A percentile compares a stretch with the other conserved stretches of the same genome.
Evolutionary conservation across 768 basidiomycete genomes (phyloP).

Genomic region (Astraeus odoratus): DNA sequence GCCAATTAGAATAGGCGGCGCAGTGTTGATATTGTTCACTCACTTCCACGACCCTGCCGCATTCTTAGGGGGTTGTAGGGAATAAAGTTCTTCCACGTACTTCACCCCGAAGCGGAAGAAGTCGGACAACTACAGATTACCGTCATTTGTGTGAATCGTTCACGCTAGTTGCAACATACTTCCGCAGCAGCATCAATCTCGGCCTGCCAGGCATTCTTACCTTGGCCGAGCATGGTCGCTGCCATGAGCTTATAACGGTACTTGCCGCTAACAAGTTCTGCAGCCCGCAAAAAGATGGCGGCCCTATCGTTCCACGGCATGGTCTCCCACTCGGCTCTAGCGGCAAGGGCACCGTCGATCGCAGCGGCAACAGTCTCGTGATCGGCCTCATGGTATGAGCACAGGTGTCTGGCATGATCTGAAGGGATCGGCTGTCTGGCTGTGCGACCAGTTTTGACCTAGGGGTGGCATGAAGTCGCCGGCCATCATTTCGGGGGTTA

Average conservation of each 20-base stretch:
- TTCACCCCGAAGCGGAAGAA: constrained; percentile 97
- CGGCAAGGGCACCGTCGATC: constrained; percentile 81
- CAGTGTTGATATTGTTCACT: constrained; percentile 26
- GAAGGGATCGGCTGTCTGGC: constrained; percentile 81
- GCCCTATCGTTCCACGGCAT: constrained; percentile 97
- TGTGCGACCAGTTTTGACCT: constrained; percentile 78
- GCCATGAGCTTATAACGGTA: constrained; percentile 94
- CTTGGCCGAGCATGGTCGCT: constrained; percentile 96
- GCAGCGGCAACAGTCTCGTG: constrained; percentile 66
- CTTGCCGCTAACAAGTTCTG: constrained; percentile 92
- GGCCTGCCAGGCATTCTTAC: constrained; percentile 99
- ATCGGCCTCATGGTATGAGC: constrained; percentile 86
- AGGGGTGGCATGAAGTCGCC: constrained; percentile 3
- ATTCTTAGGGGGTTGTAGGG: constrained; percentile 86
- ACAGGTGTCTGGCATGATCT: constrained; percentile 75
- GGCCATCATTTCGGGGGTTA: neutral
- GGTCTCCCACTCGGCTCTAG: constrained; percentile 85
- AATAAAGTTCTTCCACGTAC: constrained; percentile 92
- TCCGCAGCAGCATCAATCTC: constrained; percentile 99
- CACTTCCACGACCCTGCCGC: constrained; percentile 90
- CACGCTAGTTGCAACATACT: constrained; percentile 37
- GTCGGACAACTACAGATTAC: constrained; percentile 56
- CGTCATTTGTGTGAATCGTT: constrained; percentile 2
- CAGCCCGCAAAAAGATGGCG: constrained; percentile 97
- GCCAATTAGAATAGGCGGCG: neutral